Base-by-base conservation (phyloP, 805 yeast species). In the Monosporozyma yasuniensis region DNA sequence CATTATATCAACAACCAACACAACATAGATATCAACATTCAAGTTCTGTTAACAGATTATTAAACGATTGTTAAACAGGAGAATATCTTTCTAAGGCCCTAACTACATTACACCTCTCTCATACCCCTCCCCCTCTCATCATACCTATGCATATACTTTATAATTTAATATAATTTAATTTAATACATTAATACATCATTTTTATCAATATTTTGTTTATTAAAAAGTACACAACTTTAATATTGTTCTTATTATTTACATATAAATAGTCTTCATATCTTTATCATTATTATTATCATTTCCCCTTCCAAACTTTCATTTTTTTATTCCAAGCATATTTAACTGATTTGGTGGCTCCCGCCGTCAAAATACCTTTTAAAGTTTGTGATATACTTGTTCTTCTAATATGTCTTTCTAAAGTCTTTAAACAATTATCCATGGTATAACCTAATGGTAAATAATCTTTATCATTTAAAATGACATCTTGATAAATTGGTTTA, bases 311-410 rank as follows among this genome's bases (percentile, higher is more conserved):
- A 2, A 74, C 71, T 56, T 73, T 73, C 57, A 66, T 51, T 51
- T 67, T 72, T 67, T 90, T 90, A 45, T 87, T 95, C 65, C 77
- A 70, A 4, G 95, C 90, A 65, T 90, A 90, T 59, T 75, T 78
- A 46, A 80, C 61, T 10, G 90, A 80, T 61, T 84, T 86, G 18
- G 71, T 61, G 1, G 85, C 46, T 0, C 99, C 99, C 1, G 98
- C 96, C 3, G 96, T 88, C 41, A 87, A 70, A 1, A 91, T 59
- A 0, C 99, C 99, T 65, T 91, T 89, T 16, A 80, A 54, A 28
- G 87, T 79, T 66, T 93, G 99, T 8, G 80, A 66, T 14, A 81
- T 61, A 14, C 96, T 86, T n/a, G 93, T 83, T 61, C 69, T 68
- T 42, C 72, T 72, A 7, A 90, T 89, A 0, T 84, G 84, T 23